Evolutionary conservation across 768 basidiomycete genomes (phyloP).

Genomic region (Amanita fuliginea): DNA sequence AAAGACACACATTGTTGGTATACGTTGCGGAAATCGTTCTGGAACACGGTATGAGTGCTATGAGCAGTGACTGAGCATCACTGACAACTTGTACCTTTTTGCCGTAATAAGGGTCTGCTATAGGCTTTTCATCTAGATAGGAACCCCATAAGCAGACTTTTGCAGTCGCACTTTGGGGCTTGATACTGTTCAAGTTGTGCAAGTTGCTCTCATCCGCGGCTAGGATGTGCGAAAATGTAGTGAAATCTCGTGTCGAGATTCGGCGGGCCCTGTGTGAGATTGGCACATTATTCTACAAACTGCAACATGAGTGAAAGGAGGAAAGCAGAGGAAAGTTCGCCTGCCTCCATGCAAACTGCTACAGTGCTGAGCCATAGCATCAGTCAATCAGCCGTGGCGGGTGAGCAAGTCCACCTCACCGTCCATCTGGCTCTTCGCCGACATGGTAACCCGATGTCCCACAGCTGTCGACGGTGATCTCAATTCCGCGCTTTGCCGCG

Average conservation of each 20-base stretch:
- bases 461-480: slow-evolving; percentile 70
- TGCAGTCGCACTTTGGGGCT: slow-evolving; percentile 42
- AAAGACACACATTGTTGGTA: slow-evolving; percentile 67
- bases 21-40: slow-evolving; percentile 68
- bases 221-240: slow-evolving; percentile 71
- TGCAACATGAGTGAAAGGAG: neutral
- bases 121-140: slow-evolving; percentile 57
- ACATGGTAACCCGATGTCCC: slow-evolving; percentile 81
- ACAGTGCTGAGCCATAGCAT: slow-evolving; percentile 38
- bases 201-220: slow-evolving; percentile 77
- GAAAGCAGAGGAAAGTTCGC: neutral
- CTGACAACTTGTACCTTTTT: slow-evolving; percentile 25
- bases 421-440: slow-evolving; percentile 74
- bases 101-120: slow-evolving; percentile 83
- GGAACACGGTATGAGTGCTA: neutral
- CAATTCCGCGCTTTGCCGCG: slow-evolving; percentile 53
- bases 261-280: slow-evolving; percentile 64
- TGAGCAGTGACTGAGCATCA: neutral
- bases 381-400: neutral
- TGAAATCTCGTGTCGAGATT: slow-evolving; percentile 58
- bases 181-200: slow-evolving; percentile 42
- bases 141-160: slow-evolving; percentile 73
- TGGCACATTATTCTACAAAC: slow-evolving; percentile 54
- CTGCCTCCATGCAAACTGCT: slow-evolving; percentile 59
- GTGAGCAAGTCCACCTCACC: slow-evolving; percentile 28